These are phyloP conservation scores for Plantago lanceolata DNA, from an alignment of 305 asterid species.

Conservation along the genomic window DNA sequence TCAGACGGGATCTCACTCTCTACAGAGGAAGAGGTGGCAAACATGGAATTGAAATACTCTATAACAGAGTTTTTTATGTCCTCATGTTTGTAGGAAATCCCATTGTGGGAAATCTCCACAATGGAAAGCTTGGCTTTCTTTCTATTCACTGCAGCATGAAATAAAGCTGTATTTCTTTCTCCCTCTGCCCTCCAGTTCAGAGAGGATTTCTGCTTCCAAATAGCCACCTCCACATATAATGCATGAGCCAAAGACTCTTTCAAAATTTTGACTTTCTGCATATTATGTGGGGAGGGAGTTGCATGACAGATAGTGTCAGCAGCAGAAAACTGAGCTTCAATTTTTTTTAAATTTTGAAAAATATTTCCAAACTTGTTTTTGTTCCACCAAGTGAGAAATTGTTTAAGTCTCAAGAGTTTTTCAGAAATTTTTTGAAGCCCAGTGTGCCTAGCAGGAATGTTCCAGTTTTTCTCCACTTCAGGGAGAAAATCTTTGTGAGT, in stretches of 20 bases:
- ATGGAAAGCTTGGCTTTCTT: background rate
- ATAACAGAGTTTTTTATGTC: background rate
- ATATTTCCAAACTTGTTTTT: background rate
- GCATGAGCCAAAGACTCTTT: background rate
- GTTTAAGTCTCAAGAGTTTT: background rate
- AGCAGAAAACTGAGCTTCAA: background rate
- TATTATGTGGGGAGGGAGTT: background rate
- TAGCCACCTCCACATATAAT: background rate
- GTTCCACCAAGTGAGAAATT: background rate
- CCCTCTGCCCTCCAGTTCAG: background rate
- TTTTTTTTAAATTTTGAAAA: background rate
- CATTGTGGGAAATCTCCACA: background rate
- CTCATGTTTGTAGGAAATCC: no score
- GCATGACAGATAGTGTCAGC: background rate
- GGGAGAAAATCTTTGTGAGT: background rate
- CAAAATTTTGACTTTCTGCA: background rate
- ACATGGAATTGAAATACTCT: background rate
- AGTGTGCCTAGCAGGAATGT: background rate
- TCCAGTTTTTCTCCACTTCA: background rate
- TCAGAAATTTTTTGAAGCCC: background rate
- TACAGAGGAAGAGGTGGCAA: no score
- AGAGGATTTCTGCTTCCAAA: background rate
- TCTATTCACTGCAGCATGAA: background rate
- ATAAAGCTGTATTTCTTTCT: background rate
- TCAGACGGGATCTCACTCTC: no score